Percentiles rank a stretch among this genome's conserved stretches.
Conservation (phyloP, 306 rosid species). For the Fagus crenata region DNA sequence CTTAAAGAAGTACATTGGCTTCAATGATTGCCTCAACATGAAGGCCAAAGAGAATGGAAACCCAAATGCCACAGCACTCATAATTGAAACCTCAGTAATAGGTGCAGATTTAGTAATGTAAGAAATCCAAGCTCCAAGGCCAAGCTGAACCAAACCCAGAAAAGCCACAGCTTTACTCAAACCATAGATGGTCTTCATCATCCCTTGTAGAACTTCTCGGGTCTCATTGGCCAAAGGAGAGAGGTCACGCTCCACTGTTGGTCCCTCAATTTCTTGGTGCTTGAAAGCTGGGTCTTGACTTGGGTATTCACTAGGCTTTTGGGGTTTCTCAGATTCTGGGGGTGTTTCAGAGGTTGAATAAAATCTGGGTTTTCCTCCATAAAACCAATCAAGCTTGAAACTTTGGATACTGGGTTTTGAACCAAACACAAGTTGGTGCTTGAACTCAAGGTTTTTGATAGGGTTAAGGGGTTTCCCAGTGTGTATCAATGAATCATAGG, state of each 20-base stretch:
- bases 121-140: slow-evolving; percentile 73
- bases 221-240: slow-evolving; percentile 70
- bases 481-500: slow-evolving; percentile 1
- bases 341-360: slow-evolving; percentile 46
- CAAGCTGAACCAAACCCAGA: slow-evolving; percentile 65
- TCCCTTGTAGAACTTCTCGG: slow-evolving; percentile 47
- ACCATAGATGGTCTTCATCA: slow-evolving; percentile 60
- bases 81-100: slow-evolving; percentile 49
- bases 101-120: slow-evolving; percentile 42
- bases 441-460: slow-evolving; percentile 5
- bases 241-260: slow-evolving; percentile 81
- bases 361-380: slow-evolving; percentile 28
- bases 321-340: slow-evolving; percentile 44
- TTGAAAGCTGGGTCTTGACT: slow-evolving; percentile 64
- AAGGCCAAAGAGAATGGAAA: slow-evolving; percentile 71
- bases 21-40: slow-evolving; percentile 60
- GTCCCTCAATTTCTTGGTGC: slow-evolving; percentile 95
- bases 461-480: slow-evolving; percentile 5
- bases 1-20: slow-evolving; percentile 59
- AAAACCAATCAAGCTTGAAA: slow-evolving; percentile 4
- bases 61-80: slow-evolving; percentile 71
- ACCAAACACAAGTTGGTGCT: not conserved
- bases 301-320: slow-evolving; percentile 46
- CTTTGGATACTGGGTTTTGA: not conserved
- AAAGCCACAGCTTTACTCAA: slow-evolving; percentile 55